Percentiles rank a stretch among this genome's conserved stretches.
Conservation (phyloP, 1,139 yeast genomes). For the Candida sp. region DNA sequence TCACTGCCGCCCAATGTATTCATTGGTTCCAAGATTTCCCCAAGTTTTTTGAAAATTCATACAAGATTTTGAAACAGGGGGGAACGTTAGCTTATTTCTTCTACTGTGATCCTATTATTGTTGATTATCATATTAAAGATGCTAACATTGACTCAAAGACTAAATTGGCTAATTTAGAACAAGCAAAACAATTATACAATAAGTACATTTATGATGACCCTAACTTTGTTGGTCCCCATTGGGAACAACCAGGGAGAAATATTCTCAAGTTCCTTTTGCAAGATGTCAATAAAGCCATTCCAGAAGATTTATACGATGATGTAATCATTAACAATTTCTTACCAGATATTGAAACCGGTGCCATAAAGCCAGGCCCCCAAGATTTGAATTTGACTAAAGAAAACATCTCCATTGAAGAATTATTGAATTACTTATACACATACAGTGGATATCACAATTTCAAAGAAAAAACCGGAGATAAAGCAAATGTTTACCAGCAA, state of each 20-base stretch:
- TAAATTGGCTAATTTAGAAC: conserved; percentile 9
- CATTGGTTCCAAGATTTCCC: conserved; percentile 44
- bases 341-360: conserved; percentile 15
- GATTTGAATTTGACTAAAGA: conserved; percentile 23
- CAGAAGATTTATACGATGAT: conserved; percentile 24
- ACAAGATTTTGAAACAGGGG: conserved; percentile 28
- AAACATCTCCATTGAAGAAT: conserved; percentile 19
- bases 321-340: conserved; percentile 21
- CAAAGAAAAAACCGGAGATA: conserved; percentile 24
- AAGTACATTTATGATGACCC: conserved; percentile 37
- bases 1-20: conserved; percentile 45
- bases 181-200: conserved; percentile 23
- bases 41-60: conserved; percentile 24
- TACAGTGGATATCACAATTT: conserved; percentile 38
- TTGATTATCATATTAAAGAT: conserved; percentile 18
- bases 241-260: conserved; percentile 45
- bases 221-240: conserved; percentile 34
- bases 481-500: conserved; percentile 16
- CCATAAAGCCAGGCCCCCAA: conserved; percentile 13
- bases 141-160: background rate
- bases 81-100: conserved; percentile 44
- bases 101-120: conserved; percentile 39
- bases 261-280: conserved; percentile 25
- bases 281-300: conserved; percentile 30
- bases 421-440: conserved; percentile 30